Conservation (phyloP, 257 asterid species). For the Solanum pimpinellifolium region DNA sequence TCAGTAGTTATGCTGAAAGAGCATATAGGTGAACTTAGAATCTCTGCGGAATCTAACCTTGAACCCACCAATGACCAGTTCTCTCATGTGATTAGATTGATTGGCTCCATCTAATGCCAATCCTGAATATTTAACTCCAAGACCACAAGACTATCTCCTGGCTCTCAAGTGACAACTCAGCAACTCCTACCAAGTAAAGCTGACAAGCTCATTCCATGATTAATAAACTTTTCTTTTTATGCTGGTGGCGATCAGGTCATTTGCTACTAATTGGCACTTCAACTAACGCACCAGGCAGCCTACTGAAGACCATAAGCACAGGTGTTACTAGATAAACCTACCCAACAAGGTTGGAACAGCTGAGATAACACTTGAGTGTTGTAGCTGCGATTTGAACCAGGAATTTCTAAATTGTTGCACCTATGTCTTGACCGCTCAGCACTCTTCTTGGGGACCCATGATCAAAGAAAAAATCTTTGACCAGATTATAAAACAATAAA, state of each 20-base stretch:
- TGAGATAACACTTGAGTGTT: not conserved
- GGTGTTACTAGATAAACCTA: not conserved
- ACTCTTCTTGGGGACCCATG: not conserved
- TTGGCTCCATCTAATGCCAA: not conserved
- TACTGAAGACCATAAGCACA: not conserved
- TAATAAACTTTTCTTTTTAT: not conserved
- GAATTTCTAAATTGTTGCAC: not conserved
- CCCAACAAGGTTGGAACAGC: not conserved
- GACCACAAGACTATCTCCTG: not conserved
- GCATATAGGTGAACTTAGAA: not conserved
- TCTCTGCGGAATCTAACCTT: not conserved
- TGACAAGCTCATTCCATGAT: not conserved
- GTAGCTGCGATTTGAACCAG: not conserved
- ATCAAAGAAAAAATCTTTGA: not conserved
- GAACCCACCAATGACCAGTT: not conserved
- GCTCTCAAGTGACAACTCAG: not conserved
- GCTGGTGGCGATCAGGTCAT: not conserved
- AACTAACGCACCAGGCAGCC: not conserved
- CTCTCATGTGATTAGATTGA: not conserved
- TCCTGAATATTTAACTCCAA: not conserved
- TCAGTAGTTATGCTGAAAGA: not conserved
- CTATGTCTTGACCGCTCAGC: not conserved
- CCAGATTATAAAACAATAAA: not conserved
- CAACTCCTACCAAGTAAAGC: not conserved
- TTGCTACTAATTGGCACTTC: not conserved